phyloP scores from a whole-genome alignment of 1,284 basidiomycete genomes.

The Microstroma glucosiphilum region DNA sequence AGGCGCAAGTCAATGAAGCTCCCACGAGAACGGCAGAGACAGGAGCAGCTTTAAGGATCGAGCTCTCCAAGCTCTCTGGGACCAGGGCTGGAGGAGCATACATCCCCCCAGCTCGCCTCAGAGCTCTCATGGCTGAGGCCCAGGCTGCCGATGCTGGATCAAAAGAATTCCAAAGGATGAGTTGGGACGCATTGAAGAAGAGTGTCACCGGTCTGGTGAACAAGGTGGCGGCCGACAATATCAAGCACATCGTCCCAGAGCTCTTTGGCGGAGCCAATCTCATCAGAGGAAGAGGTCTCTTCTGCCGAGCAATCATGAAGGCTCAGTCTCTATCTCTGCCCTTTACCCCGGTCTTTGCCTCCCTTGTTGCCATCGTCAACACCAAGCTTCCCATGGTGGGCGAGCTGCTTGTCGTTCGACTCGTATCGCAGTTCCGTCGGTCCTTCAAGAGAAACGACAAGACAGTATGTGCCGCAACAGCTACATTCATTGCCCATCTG shows the following conservation, averaged over 20 bases:
- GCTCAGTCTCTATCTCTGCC: constrained; percentile 93
- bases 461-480: constrained; percentile 87
- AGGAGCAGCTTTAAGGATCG: constrained; percentile 33
- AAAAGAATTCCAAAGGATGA: constrained; percentile 85
- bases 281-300: constrained; percentile 47
- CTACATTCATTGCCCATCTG: constrained; percentile 91
- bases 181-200: constrained; percentile 97
- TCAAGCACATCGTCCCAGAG: constrained; percentile 93
- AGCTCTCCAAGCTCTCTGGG: constrained; percentile 37
- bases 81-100: constrained; percentile 86
- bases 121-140: constrained; percentile 77
- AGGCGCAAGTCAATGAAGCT: neutral
- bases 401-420: constrained; percentile 76
- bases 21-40: constrained; percentile 13
- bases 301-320: constrained; percentile 82
- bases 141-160: constrained; percentile 75
- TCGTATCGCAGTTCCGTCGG: constrained; percentile 90
- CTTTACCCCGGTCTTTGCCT: constrained; percentile 94
- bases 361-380: constrained; percentile 88
- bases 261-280: constrained; percentile 49
- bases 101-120: constrained; percentile 80
- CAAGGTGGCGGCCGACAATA: constrained; percentile 76
- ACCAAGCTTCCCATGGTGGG: constrained; percentile 95
- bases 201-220: constrained; percentile 99
- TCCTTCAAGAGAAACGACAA: constrained; percentile 98